Base-by-base conservation (phyloP, 192 early-diverging fungal species). In the Radiomyces spectabilis region DNA sequence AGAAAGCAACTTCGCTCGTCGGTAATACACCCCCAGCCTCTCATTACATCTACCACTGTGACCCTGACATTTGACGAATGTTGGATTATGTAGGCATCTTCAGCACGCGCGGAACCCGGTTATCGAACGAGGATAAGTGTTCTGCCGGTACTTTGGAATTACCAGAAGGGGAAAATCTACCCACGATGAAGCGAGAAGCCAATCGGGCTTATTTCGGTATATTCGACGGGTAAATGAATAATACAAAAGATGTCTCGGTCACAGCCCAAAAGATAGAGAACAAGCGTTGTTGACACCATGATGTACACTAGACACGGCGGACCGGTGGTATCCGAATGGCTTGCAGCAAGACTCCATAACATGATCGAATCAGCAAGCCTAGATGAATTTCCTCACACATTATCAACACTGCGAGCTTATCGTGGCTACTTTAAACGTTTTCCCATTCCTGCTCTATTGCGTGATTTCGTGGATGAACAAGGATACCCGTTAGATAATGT, bases 51-150 rank as follows among this genome's bases (percentile, higher is more conserved):
- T n/a, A n/a, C n/a, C n/a, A n/a, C n/a, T n/a, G n/a, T n/a, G n/a
- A n/a, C n/a, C n/a, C n/a, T n/a, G n/a, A n/a, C n/a, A n/a, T n/a
- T n/a, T n/a, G n/a, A n/a, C n/a, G n/a, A n/a, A n/a, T n/a, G n/a
- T n/a, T n/a, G n/a, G n/a, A 1, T 33, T 16, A 21, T 12, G 4
- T 19, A 34, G 61, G 59, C 2, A 9, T 43, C n/a, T 65, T 63
- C 40, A 74, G 71, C 30, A 77, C 77, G 12, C 64, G 81, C 38
- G 79, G 81, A 5, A 76, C 72, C 27, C 56, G 81, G 27, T 63
- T 65, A 22, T 66, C 55, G 30, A 83, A 83, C 26, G 77, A 83
- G 52, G 81, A 83, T 32, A 59, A 75, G 31, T 81, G 66, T 50
- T 56, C 63, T 19, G 61, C 71, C 5, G 63, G 74, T 4, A 70